Evolutionary conservation across 164 flowering plant species (phyloP).

Genomic region (Stephania japonica): DNA sequence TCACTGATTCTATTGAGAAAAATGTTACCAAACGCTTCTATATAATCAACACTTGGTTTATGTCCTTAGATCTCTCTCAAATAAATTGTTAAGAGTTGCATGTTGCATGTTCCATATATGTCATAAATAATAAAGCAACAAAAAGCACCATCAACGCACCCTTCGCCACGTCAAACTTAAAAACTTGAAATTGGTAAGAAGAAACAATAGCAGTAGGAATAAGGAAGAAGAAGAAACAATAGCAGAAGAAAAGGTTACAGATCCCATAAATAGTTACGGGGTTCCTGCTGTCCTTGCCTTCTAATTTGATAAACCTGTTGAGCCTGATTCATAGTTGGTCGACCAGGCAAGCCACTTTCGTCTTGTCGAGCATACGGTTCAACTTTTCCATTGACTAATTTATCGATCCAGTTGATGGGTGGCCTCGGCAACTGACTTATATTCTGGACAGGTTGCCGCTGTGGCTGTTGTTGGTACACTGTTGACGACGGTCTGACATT

Average conservation of each 20-base stretch:
- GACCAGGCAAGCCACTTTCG: constrained; percentile 23
- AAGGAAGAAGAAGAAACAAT: too few species aligned
- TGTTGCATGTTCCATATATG: too few species aligned
- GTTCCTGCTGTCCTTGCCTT: constrained; percentile 23
- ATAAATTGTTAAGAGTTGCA: too few species aligned
- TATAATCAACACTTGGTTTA: too few species aligned
- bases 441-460: constrained; percentile 23
- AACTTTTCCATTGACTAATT: constrained; percentile 20
- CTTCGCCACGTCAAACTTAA: too few species aligned
- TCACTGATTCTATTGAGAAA: too few species aligned
- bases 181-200: too few species aligned
- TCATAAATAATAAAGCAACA: too few species aligned
- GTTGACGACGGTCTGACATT: constrained; percentile 15
- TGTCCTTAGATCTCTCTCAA: too few species aligned
- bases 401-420: constrained; percentile 61
- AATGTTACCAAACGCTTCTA: too few species aligned
- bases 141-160: too few species aligned
- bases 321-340: constrained; percentile 25
- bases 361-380: constrained; percentile 30
- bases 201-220: too few species aligned
- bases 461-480: not conserved
- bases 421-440: constrained; percentile 50
- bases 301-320: constrained; percentile 55
- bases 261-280: not conserved
- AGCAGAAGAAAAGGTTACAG: not conserved